Evolutionary conservation across 805 yeast species (phyloP).

Genomic region (Starmerella scarabaei): DNA sequence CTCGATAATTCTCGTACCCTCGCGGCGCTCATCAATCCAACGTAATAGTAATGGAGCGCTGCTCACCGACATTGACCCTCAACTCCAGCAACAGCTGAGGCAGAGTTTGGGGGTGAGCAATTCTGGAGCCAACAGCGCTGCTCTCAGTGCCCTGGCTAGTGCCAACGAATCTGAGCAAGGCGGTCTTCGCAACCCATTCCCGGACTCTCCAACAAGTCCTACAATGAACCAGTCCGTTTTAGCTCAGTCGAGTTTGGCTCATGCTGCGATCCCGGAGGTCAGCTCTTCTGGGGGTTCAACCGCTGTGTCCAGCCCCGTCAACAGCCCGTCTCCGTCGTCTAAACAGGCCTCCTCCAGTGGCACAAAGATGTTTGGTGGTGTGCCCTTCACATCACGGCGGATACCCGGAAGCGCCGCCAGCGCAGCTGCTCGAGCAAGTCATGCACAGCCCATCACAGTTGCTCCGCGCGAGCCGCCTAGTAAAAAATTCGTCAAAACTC

Average conservation of each 20-base stretch:
- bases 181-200: no score
- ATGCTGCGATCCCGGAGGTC: no score
- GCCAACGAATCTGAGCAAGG: no score
- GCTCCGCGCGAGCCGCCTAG: conserved; percentile 18
- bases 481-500: conserved; percentile 13
- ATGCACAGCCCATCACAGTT: conserved; percentile 9
- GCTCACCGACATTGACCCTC: not conserved
- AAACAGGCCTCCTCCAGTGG: no score
- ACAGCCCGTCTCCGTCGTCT: no score
- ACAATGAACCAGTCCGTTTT: no score
- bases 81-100: not conserved
- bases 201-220: no score
- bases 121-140: not conserved
- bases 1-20: not conserved
- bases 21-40: no score
- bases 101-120: not conserved
- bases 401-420: conserved; percentile 4
- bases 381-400: conserved; percentile 1
- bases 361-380: conserved; percentile 7
- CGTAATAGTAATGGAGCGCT: not conserved
- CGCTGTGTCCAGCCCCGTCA: no score
- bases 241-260: no score
- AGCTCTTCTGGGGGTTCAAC: no score
- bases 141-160: not conserved
- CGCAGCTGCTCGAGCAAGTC: conserved; percentile 20